Conservation (phyloP, 306 rosid genomes). For the Calophaca sinica region DNA sequence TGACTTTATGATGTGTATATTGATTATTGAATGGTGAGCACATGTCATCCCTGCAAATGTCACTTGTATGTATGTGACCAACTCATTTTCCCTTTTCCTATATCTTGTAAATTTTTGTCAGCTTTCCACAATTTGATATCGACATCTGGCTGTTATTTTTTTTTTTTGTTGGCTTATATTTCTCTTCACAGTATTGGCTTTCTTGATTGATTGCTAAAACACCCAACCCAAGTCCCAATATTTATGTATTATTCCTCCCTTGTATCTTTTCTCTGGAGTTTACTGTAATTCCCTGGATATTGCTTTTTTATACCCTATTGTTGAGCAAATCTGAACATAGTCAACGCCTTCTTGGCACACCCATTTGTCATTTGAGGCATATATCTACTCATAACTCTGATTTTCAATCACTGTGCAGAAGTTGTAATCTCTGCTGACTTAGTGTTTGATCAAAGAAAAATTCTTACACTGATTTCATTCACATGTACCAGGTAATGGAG, state of each 20-base stretch:
- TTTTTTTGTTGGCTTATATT: slow-evolving; percentile 31
- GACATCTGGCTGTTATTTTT: neutral
- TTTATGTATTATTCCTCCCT: slow-evolving; percentile 20
- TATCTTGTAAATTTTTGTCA: neutral
- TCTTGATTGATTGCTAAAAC: slow-evolving; percentile 7
- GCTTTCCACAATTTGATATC: slow-evolving; percentile 12
- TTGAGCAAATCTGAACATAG: slow-evolving; percentile 16
- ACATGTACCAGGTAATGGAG: slow-evolving; percentile 75
- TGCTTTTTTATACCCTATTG: slow-evolving; percentile 26
- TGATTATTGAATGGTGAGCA: slow-evolving; percentile 29
- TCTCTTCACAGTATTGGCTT: slow-evolving; percentile 20
- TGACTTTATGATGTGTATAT: slow-evolving; percentile 1
- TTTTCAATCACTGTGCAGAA: slow-evolving; percentile 27
- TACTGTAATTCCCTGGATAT: neutral
- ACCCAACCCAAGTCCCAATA: neutral
- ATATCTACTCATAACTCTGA: neutral
- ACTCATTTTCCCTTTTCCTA: slow-evolving; percentile 12
- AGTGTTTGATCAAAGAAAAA: neutral
- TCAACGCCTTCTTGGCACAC: slow-evolving; percentile 15
- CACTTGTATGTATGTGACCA: neutral
- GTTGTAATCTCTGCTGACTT: slow-evolving; percentile 14
- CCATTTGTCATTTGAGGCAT: slow-evolving; percentile 8
- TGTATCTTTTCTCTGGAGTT: slow-evolving; percentile 5
- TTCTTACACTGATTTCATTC: slow-evolving; percentile 24
- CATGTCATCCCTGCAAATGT: slow-evolving; percentile 32